Percentiles rank a stretch among this genome's conserved stretches.
phyloP scores from a whole-genome alignment of 2,329 filamentous ascomycete genomes.

The Venturiaceae sp. region DNA sequence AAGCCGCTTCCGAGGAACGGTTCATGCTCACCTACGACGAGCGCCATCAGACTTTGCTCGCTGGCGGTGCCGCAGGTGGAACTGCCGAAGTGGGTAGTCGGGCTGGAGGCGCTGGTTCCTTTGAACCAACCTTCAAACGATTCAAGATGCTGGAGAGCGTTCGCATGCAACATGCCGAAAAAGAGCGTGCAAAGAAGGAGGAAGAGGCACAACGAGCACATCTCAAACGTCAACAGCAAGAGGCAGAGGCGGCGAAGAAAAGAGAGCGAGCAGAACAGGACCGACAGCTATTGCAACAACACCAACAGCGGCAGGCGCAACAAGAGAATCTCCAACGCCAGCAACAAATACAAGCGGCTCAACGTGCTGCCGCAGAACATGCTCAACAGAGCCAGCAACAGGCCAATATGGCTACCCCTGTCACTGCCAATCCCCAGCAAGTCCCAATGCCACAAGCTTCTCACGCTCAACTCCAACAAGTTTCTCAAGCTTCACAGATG shows the following conservation, averaged over 20 bases:
- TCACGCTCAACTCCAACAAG: conserved; percentile 7
- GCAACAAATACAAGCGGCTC: conserved; percentile 36
- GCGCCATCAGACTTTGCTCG: conserved; percentile 52
- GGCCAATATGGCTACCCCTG: conserved; percentile 10
- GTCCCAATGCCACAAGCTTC: conserved; percentile 26
- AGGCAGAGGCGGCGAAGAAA: conserved; percentile 15
- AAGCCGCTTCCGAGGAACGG: conserved; percentile 78
- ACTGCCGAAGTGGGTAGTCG: conserved; percentile 52
- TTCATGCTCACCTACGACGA: conserved; percentile 93
- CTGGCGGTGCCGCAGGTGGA: conserved; percentile 48
- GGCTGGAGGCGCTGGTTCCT: conserved; percentile 51
- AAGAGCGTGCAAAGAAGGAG: conserved; percentile 41
- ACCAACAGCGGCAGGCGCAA: conserved; percentile 25
- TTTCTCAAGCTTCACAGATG: conserved; percentile 11
- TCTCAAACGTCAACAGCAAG: conserved; percentile 18
- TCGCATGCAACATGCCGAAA: conserved; percentile 65
- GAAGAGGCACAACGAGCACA: conserved; percentile 44
- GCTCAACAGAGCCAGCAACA: conserved; percentile 23
- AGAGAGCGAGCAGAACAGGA: conserved; percentile 10
- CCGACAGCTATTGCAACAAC: conserved; percentile 18
- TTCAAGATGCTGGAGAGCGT: conserved; percentile 90
- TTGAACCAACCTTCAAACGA: conserved; percentile 75
- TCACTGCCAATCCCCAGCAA: conserved; percentile 17
- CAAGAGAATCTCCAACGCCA: conserved; percentile 39
- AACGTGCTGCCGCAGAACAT: conserved; percentile 30